phyloP scores from a whole-genome alignment of 331 rosid species.

The Spiraea crenata region DNA sequence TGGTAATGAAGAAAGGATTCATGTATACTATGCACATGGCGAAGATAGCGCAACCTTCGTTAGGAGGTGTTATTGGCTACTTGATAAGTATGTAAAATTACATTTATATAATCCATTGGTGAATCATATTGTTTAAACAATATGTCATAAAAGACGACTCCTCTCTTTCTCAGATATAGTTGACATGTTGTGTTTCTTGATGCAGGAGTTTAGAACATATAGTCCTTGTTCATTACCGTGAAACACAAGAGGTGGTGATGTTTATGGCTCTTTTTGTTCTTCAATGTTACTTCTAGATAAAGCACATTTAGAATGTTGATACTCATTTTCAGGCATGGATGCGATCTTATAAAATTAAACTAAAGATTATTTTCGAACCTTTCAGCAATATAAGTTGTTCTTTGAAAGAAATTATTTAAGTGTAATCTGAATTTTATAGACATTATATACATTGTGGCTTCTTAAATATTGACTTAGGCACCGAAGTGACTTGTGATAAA shows the following conservation, averaged over 20 bases:
- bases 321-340: neutral
- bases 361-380: neutral
- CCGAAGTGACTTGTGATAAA: neutral
- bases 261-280: conserved; percentile 14
- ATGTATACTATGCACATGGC: conserved; percentile 94
- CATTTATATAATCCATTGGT: conserved; percentile 10
- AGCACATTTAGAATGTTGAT: neutral
- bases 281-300: neutral
- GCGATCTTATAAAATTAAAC: neutral
- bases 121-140: conserved; percentile 17
- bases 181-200: conserved; percentile 22
- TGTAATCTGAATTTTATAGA: neutral
- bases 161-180: too few relatives aligned
- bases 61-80: conserved; percentile 95
- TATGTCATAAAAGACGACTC: conserved; percentile 7
- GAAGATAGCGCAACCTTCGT: conserved; percentile 73
- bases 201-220: conserved; percentile 92
- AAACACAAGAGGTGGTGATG: conserved; percentile 74
- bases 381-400: neutral
- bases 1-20: conserved; percentile 94
- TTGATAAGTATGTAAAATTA: conserved; percentile 76
- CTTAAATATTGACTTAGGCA: neutral
- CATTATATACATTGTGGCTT: neutral
- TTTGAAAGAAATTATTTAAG: neutral
- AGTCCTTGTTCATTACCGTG: conserved; percentile 98